Conservation (phyloP, 1,284 basidiomycete species). For the Ustilago cynodontis region DNA sequence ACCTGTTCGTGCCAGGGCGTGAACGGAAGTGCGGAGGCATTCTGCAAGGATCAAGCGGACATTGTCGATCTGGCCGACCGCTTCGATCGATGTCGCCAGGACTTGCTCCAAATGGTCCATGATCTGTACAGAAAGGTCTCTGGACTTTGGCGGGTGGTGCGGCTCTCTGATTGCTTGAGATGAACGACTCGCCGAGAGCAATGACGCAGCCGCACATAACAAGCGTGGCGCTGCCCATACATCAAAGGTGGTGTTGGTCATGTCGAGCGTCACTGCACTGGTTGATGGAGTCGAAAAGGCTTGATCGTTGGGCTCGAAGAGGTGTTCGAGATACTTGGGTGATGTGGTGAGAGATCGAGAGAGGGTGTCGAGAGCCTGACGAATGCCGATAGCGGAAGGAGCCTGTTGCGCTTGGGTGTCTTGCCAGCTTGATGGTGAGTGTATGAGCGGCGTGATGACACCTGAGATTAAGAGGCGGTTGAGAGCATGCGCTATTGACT, state of each 20-base stretch:
- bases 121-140: constrained; percentile 17
- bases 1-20: constrained; percentile 43
- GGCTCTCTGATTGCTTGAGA: neutral
- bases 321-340: constrained; percentile 51
- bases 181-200: constrained; percentile 21
- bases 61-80: constrained; percentile 46
- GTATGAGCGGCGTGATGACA: constrained; percentile 32
- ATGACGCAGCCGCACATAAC: constrained; percentile 39
- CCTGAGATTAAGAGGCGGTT: constrained; percentile 43
- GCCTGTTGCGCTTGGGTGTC: constrained; percentile 4
- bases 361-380: constrained; percentile 42
- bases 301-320: constrained; percentile 22
- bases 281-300: constrained; percentile 18
- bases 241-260: constrained; percentile 56
- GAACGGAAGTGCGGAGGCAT: constrained; percentile 33
- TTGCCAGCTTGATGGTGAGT: constrained; percentile 13
- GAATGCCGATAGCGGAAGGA: constrained; percentile 15
- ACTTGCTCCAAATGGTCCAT: constrained; percentile 24
- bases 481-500: constrained; percentile 41
- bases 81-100: constrained; percentile 37
- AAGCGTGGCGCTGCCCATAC: constrained; percentile 59
- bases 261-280: constrained; percentile 34
- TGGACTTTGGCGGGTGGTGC: constrained; percentile 10
- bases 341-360: constrained; percentile 25
- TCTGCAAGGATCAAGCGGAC: constrained; percentile 45